Percentiles rank a stretch among this genome's conserved stretches.
phyloP scores from a whole-genome alignment of 139 green algal genomes.

The Volvox africanus region DNA sequence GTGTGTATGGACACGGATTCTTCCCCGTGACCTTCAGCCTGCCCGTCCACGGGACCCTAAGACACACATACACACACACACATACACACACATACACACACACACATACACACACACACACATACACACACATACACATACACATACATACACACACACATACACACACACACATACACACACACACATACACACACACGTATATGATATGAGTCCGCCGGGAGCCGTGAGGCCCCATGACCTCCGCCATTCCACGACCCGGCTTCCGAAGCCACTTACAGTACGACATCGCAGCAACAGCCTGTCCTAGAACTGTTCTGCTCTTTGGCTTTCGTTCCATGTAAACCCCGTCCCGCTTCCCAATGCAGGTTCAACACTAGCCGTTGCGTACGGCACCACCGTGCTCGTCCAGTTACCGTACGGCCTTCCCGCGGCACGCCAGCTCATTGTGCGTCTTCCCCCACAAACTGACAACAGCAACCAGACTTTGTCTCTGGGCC shows the following conservation, averaged over 20 bases:
- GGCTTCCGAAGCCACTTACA: too few species aligned
- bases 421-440: background rate
- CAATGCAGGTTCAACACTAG: background rate
- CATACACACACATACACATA: background rate
- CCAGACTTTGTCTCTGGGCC: conserved; percentile 24
- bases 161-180: background rate
- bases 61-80: background rate
- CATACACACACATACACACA: background rate
- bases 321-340: too few species aligned
- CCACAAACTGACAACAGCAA: background rate
- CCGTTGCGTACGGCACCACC: background rate
- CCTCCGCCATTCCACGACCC: too few species aligned
- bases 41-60: too few species aligned
- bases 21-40: too few species aligned
- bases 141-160: background rate
- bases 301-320: too few species aligned
- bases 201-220: background rate
- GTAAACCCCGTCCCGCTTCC: background rate
- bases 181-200: background rate
- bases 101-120: background rate
- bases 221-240: too few species aligned
- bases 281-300: too few species aligned
- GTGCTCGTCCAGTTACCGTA: conserved; percentile 3
- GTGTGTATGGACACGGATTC: background rate
- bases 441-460: conserved; percentile 10